Evolutionary conservation across 176 grass and related monocot genomes (phyloP), one percentile per base, ranked within the genome.

Genomic region (Puccinellia tenuiflora): DNA sequence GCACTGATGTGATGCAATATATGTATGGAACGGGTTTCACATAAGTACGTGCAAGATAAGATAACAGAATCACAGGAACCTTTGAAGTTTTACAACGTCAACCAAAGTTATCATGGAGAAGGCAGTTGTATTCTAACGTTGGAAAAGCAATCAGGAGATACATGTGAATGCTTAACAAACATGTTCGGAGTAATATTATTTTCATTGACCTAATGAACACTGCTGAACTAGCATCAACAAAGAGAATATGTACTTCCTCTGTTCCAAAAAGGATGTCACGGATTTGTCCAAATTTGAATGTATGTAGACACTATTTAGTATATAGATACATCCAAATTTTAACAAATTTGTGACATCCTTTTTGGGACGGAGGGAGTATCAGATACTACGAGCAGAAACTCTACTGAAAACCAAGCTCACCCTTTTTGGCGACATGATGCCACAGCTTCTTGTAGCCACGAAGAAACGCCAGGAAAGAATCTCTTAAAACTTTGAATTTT

Each of bases 401-500:
- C 51, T 79, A 73, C 39, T 17, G 68, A 52, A 87, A 87, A 81
- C 51, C 69, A 77, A 68, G 73, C 89, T 80, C 86, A 98, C 96
- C 92, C 92, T 92, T 98, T 98, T 52, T 93, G 82, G 24, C 85
- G 80, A 81, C 91, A 98, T 60, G 85, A 93, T 75, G 83, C 54
- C 55, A 95, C 89, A 76, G 89, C 92, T 92, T 98, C 88, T 33
- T 83, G 70, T 52, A 98, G 85, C 96, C 96, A 98, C 69, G 84
- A 81, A 64, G 92, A 93, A 76, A 98, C 87, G n/a, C 85, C 79
- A 81, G 90, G 88, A 87, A 98, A 95, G 4, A 79, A 95, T 35
- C 79, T 88, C 85, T 88, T 92, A 68, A 98, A 98, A 33, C 89
- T 95, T 82, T 84, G 89, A 82, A 98, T 95, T 90, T 98, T 98